phyloP scores from a whole-genome alignment of 805 yeast species.

The Hanseniaspora osmophila region DNA sequence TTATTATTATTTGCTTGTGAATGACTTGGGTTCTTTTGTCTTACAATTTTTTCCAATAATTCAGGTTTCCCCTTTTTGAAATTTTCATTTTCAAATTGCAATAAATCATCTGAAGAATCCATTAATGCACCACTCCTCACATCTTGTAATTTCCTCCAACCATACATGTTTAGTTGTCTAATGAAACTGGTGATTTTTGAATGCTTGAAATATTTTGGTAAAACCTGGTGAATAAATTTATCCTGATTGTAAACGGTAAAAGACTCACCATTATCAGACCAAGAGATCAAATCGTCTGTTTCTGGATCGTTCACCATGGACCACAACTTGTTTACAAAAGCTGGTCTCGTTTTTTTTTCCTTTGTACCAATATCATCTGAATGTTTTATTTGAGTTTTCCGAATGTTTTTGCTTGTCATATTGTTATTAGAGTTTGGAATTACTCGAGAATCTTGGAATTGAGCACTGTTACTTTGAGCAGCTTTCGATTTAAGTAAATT shows the following conservation, averaged over 20 bases:
- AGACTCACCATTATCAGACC: slow-evolving; percentile 77
- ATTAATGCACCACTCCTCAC: slow-evolving; percentile 60
- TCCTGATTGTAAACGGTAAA: slow-evolving; percentile 72
- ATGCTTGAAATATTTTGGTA: slow-evolving; percentile 91
- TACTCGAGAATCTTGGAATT: not conserved
- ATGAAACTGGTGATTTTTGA: slow-evolving; percentile 92
- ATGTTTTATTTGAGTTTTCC: too few species aligned
- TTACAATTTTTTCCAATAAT: slow-evolving; percentile 66
- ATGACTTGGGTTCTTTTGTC: slow-evolving; percentile 38
- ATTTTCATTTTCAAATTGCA: slow-evolving; percentile 79
- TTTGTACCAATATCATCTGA: not conserved
- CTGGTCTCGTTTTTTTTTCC: slow-evolving; percentile 50
- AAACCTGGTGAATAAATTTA: slow-evolving; percentile 58
- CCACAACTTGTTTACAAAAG: slow-evolving; percentile 90
- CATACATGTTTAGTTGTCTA: slow-evolving; percentile 93
- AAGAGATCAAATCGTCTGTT: slow-evolving; percentile 58
- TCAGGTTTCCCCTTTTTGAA: slow-evolving; percentile 72
- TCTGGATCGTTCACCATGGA: slow-evolving; percentile 77
- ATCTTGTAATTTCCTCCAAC: slow-evolving; percentile 98
- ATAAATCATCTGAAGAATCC: slow-evolving; percentile 53
- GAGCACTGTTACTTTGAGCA: not conserved
- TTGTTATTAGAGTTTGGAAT: not conserved
- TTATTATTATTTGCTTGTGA: not conserved
- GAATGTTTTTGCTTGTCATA: not conserved
- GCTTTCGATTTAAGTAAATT: not conserved